Percentiles rank a stretch among this genome's conserved stretches.
Conservation (phyloP, 2,329 filamentous ascomycete species). For the Hymenoscyphus fructigenus region DNA sequence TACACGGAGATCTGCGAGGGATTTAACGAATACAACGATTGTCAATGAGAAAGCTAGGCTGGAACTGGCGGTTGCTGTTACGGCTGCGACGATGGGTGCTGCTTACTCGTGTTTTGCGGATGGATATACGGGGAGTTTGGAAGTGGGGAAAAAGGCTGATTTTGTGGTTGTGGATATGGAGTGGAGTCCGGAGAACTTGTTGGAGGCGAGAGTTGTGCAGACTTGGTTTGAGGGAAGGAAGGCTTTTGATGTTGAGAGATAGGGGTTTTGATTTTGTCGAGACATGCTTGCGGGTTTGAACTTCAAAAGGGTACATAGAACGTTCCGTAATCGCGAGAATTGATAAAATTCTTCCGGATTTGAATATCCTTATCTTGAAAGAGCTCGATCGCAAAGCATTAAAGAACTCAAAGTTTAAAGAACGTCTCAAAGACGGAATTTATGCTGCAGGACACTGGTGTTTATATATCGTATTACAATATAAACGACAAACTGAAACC, state of each 20-base stretch:
- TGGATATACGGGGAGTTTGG: conserved; percentile 49
- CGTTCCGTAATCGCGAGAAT: too few relatives aligned
- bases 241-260: background rate
- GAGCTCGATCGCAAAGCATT: too few relatives aligned
- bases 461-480: too few relatives aligned
- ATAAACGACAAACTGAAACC: too few relatives aligned
- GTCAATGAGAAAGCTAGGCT: background rate
- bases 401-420: too few relatives aligned
- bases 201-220: background rate
- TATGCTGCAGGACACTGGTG: too few relatives aligned
- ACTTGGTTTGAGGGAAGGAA: background rate
- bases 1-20: conserved; percentile 54
- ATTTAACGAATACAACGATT: conserved; percentile 41
- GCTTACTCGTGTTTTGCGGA: conserved; percentile 61
- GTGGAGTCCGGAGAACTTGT: conserved; percentile 37
- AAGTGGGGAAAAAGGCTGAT: conserved; percentile 53
- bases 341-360: too few relatives aligned
- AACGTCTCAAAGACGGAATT: too few relatives aligned
- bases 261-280: too few relatives aligned
- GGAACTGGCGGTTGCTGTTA: conserved; percentile 46
- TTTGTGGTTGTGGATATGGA: conserved; percentile 54
- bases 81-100: conserved; percentile 53
- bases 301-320: too few relatives aligned
- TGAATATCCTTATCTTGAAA: too few relatives aligned
- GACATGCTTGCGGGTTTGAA: too few relatives aligned